Base-by-base conservation (phyloP, 768 basidiomycete species). In the Polyporus arcularius region DNA sequence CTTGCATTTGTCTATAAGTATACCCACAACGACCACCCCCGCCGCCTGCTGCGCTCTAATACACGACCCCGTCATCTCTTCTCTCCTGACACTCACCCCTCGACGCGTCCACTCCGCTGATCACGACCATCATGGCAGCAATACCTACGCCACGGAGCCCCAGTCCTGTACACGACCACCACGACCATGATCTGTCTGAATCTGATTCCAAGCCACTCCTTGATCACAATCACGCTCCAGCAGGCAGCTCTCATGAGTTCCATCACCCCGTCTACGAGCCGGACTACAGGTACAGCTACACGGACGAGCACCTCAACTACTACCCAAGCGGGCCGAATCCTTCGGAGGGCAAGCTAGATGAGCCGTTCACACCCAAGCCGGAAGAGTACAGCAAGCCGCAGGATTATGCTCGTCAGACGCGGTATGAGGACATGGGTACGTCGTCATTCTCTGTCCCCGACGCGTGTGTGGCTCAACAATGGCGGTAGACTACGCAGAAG, bases 401-500 rank as follows among this genome's bases (percentile, higher is more conserved):
- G 41, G 58, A 50, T 7, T 55, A 60, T 40, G 41, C 58, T 41
- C 58, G 55, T 28, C 55, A 64, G 40, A 41, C 55, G 32, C 57
- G 47, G 15, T 63, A 60, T 31, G 61, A 67, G 54, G 38, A 61
- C n/a, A 48, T 65, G n/a, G 67, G 67, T 65, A 47, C 12, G 64
- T 50, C 8, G 9, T 41, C 42, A 8, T 21, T 30, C 6, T 4
- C 0, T 40, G 21, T 16, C 42, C 42, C 30, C 35, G 28, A 39
- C 30, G 21, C 7, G 28, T 10, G 15, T 12, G 46, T 16, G 28
- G 39, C 58, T 61, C 14, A 61, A 2, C 10, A 4, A 48, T 28
- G 30, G 57, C 61, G 31, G 10, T 58, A 90, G 90, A 90, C 65
- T 90, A 88, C 67, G 82, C 82, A 30, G 88, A 55, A 15, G 53